Evolutionary conservation across 257 asterid species (phyloP).

Genomic region (Solanum okadae): DNA sequence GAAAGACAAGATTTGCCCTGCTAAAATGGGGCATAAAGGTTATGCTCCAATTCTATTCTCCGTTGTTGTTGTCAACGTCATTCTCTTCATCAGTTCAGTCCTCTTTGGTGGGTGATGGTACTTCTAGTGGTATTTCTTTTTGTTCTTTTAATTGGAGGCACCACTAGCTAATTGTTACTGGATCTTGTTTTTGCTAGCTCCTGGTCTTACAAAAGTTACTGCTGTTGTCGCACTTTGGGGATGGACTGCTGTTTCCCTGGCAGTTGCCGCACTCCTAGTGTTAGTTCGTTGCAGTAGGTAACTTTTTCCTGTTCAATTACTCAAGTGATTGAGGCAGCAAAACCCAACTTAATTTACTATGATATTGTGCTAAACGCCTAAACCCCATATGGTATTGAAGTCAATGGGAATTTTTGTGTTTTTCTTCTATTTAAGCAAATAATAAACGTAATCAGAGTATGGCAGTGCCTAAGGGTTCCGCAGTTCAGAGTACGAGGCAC

Average conservation of each 20-base stretch:
- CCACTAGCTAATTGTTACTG: constrained; percentile 21
- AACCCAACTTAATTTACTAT: background rate
- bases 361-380: background rate
- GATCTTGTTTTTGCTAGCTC: constrained; percentile 50
- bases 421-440: background rate
- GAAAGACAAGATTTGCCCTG: constrained; percentile 39
- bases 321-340: background rate
- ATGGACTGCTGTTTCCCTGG: constrained; percentile 72
- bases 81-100: constrained; percentile 70
- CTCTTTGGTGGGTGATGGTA: constrained; percentile 57
- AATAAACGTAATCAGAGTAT: background rate
- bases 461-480: background rate
- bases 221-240: constrained; percentile 95
- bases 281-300: constrained; percentile 79
- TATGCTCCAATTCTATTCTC: constrained; percentile 77
- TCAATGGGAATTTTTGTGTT: background rate
- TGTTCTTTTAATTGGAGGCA: constrained; percentile 1
- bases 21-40: constrained; percentile 55
- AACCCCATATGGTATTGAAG: background rate
- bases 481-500: background rate
- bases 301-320: constrained; percentile 5
- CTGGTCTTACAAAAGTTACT: constrained; percentile 70
- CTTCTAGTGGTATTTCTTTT: background rate
- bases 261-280: constrained; percentile 66
- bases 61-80: constrained; percentile 39